Evolutionary conservation across 1,284 basidiomycete genomes (phyloP), one percentile per base, ranked within the genome.

Genomic region (Puccinia triticina): DNA sequence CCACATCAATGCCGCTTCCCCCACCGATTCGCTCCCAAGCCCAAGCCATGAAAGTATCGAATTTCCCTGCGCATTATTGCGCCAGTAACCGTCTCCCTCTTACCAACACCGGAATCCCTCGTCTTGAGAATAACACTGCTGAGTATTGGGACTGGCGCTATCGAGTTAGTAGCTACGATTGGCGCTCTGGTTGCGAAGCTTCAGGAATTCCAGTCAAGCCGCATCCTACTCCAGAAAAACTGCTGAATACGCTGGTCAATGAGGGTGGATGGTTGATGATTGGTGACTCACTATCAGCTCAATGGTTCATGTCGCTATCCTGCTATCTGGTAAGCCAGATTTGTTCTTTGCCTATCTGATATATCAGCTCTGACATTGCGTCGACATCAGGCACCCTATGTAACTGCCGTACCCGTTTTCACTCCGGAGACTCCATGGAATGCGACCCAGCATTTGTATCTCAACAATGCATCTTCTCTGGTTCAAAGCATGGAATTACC

Each of bases 271-370:
- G 77, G 77, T 23, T 79, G 5, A 32, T 79, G 32, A 79, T 79
- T 46, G 77, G 77, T 26, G 77, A 79, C 67, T 79, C 77, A 26
- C 77, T 79, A 3, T 71, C 66, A 12, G 77, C 77, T n/a, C 77
- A 79, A 46, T 79, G 77, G 77, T 79, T 79, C 61, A 53, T 79
- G 77, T 79, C 77, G 1, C 67, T 79, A 26, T 79, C 77, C n/a
- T 79, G 77, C 59, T 71, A 71, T 50, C 67, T 79, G 46, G 77
- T 79, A n/a, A 71, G 67, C 32, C 23, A 29, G n/a, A 26, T 64
- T 55, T 32, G 12, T 40, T 37, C 26, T 29, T 5, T n/a, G n/a
- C n/a, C 23, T 23, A 48, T 43, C 57, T 59, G 26, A 37, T 21
- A 8, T 1, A 11, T 21, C 48, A 34, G 7, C 55, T 40, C 48